Evolutionary conservation across 208 protist species (phyloP), one percentile per base, ranked within the genome.

Genomic region (Naegleria gruberi): DNA sequence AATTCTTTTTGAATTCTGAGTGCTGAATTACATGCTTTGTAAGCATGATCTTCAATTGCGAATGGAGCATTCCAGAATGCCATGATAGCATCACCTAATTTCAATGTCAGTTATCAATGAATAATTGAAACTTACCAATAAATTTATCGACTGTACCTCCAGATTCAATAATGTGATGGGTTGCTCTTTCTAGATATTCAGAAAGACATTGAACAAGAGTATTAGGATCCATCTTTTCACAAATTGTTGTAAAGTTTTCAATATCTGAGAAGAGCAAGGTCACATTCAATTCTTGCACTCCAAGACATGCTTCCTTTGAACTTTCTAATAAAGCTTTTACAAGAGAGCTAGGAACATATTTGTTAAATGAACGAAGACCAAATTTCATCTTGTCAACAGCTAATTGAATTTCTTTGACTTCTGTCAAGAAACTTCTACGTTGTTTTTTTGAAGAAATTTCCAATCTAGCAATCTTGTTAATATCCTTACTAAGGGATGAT

Each of bases 191-290:
- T 19, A 90, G 26, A 43, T 37, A 41, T 10, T 82, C 88, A 42
- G 26, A 40, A 40, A 90, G 10, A n/a, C 51, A 5, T n/a, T 41
- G 4, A 2, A 90, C 3, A 5, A 77, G 10, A 6, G n/a, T 19
- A 4, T n/a, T 5, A 26, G n/a, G 3, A 65, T 42, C 4, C 1
- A 37, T 44, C 0, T 30, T 90, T 42, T 90, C 88, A n/a, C 51
- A 26, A 43, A 90, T 23, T 7, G 46, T 82, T 43, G 88, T 90
- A 65, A 90, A 90, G 26, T 55, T 19, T 10, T 1, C 34, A 65
- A 90, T 90, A 90, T 90, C 88, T 26, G 46, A n/a, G 42, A 90
- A 90, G n/a, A 90, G 42, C 7, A 90, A 7, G 15, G 84, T 37
- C 0, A 10, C 12, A 40, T 26, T 34, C 8, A 3, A 30, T 6